phyloP scores from a whole-genome alignment of 106 monocot genomes.

The Amphibolis antarctica region DNA sequence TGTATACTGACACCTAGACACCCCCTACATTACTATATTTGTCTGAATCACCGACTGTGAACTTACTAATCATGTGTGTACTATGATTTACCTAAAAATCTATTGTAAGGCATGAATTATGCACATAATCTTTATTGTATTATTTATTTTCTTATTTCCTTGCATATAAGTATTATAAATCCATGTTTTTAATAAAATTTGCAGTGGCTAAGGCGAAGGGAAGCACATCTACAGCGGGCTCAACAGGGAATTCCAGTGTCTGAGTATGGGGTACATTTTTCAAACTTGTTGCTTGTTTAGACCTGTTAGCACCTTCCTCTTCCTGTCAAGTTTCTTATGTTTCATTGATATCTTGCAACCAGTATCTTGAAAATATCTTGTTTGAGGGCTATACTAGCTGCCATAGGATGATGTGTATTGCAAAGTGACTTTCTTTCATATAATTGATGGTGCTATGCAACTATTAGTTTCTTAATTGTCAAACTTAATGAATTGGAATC shows the following conservation, averaged over 20 bases:
- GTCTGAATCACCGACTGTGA: no score
- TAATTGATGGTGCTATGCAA: no score
- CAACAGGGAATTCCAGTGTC: conserved; percentile 92
- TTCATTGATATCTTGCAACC: neutral
- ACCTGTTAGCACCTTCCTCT: neutral
- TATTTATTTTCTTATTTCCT: neutral
- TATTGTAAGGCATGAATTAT: no score
- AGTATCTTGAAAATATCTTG: no score
- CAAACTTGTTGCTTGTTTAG: neutral
- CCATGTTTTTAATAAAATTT: neutral
- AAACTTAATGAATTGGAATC: no score
- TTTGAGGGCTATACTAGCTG: no score
- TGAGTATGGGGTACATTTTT: conserved; percentile 58
- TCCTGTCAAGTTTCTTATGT: neutral
- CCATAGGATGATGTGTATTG: no score
- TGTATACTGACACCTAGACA: neutral
- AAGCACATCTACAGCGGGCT: conserved; percentile 68
- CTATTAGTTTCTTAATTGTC: no score
- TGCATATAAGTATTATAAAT: neutral
- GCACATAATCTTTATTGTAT: neutral
- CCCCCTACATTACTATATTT: no score
- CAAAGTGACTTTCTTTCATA: no score
- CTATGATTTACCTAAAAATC: no score
- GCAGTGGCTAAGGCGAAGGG: conserved; percentile 76
- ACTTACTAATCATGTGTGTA: no score